phyloP scores from a whole-genome alignment of 331 rosid genomes.

The Acacia concinna region DNA sequence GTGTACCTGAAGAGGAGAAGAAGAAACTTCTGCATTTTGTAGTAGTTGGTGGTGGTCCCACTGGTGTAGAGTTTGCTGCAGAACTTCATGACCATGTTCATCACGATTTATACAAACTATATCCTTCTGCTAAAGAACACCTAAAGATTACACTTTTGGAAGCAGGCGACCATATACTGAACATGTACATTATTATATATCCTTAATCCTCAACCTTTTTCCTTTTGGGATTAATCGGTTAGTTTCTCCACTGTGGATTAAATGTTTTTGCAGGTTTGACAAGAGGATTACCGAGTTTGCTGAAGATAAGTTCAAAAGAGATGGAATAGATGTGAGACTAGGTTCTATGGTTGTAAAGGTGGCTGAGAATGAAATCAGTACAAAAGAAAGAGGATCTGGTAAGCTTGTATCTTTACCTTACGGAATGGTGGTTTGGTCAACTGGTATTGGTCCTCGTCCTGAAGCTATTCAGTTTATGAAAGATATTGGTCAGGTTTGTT shows the following conservation, averaged over 20 bases:
- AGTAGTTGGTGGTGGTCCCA: constrained; percentile 97
- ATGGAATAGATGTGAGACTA: constrained; percentile 80
- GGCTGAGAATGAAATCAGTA: constrained; percentile 66
- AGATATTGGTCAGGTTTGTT: constrained; percentile 94
- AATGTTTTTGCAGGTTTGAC: constrained; percentile 65
- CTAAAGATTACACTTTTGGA: constrained; percentile 74
- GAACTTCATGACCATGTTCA: constrained; percentile 75
- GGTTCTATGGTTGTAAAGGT: constrained; percentile 84
- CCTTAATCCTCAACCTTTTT: background rate
- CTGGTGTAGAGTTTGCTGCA: constrained; percentile 97
- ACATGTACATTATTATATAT: constrained; percentile 51
- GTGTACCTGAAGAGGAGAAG: constrained; percentile 73
- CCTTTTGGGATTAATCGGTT: background rate
- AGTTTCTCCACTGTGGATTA: background rate
- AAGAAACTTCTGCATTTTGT: constrained; percentile 81
- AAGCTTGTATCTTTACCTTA: constrained; percentile 64
- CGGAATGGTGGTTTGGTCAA: constrained; percentile 95
- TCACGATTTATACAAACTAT: constrained; percentile 66
- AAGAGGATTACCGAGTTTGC: constrained; percentile 91
- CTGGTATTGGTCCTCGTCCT: constrained; percentile 88
- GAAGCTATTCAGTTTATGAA: constrained; percentile 80
- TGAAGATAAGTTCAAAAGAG: constrained; percentile 74
- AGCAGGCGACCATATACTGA: constrained; percentile 92
- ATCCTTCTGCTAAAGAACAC: constrained; percentile 62
- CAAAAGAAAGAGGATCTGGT: constrained; percentile 65